Conservation (phyloP, 306 rosid species). For the Urtica urens region DNA sequence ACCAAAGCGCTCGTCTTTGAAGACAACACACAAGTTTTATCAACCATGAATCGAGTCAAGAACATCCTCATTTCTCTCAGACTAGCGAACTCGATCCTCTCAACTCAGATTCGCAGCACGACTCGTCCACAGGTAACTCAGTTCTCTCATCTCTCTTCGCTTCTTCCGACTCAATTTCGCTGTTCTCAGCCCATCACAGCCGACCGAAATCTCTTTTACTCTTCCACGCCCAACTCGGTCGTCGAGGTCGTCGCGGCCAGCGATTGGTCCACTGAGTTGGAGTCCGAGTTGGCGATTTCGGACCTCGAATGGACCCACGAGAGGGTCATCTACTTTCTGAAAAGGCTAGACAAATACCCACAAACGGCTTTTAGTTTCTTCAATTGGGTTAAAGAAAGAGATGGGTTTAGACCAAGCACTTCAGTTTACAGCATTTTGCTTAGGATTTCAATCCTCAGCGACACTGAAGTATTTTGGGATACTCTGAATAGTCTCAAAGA, state of each 20-base stretch:
- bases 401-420: constrained; percentile 49
- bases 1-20: too few relatives aligned
- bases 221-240: constrained; percentile 54
- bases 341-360: constrained; percentile 48
- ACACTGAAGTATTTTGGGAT: constrained; percentile 57
- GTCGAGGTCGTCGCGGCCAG: constrained; percentile 38
- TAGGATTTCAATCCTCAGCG: constrained; percentile 37
- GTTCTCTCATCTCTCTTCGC: constrained; percentile 19
- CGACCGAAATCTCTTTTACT: constrained; percentile 32
- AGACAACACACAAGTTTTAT: too few relatives aligned
- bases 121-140: constrained; percentile 50
- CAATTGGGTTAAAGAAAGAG: constrained; percentile 50
- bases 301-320: constrained; percentile 45
- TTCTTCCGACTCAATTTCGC: constrained; percentile 17
- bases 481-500: constrained; percentile 46
- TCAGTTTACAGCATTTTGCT: constrained; percentile 48
- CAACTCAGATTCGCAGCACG: constrained; percentile 18
- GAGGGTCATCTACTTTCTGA: constrained; percentile 50
- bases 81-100: constrained; percentile 28
- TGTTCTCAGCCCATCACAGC: constrained; percentile 12
- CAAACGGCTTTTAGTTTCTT: constrained; percentile 53
- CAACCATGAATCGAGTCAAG: constrained; percentile 49
- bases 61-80: constrained; percentile 33
- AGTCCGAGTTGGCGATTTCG: constrained; percentile 34
- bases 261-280: constrained; percentile 62